Base-by-base conservation (phyloP, 2,329 filamentous ascomycete species). In the Coniella vitis region DNA sequence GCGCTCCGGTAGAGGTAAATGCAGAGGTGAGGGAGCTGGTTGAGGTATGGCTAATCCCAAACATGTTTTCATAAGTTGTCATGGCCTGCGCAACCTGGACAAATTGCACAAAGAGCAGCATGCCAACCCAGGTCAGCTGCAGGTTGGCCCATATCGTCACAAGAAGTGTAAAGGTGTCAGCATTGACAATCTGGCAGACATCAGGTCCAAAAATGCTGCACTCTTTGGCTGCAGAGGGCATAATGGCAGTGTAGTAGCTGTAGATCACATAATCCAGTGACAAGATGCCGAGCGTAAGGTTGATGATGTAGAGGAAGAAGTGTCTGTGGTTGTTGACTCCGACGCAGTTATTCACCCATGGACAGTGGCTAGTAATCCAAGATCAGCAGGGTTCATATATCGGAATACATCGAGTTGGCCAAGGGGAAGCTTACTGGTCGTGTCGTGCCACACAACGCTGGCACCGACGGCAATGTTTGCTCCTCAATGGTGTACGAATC, bases 11-110 rank as follows among this genome's bases (percentile, higher is more conserved):
- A 1, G 89, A 88, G 1, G 89, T 84, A 59, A 95, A 82, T 46
- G 87, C 86, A 1, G 84, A 82, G 7, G 83, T 83, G 29, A 90
- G 71, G 1, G 83, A 58, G 29, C 61, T 54, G 53, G 79, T 75
- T 20, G 71, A 72, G 52, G 73, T 74, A 54, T 85, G 75, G 50
- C 82, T 77, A 53, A 90, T 77, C 44, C 88, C 86, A 55, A 84
- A 83, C 90, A 98, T 97, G 65, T 90, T 95, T 68, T 98, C 93
- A 67, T 87, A 97, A 0, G 93, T 98, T 1, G 93, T 98, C 73
- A 95, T 85, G 49, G 90, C 94, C 53, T 90, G 83, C 0, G 90
- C 86, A 45, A 98, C 84, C 63, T 98, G 93, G 44, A 96, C 76
- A 45, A 96, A 82, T 64, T 98, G 94, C 4, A 97, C 94, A 55